Evolutionary conservation across 1,139 yeast genomes (phyloP).

Genomic region (Magnusiomyces paraingens): DNA sequence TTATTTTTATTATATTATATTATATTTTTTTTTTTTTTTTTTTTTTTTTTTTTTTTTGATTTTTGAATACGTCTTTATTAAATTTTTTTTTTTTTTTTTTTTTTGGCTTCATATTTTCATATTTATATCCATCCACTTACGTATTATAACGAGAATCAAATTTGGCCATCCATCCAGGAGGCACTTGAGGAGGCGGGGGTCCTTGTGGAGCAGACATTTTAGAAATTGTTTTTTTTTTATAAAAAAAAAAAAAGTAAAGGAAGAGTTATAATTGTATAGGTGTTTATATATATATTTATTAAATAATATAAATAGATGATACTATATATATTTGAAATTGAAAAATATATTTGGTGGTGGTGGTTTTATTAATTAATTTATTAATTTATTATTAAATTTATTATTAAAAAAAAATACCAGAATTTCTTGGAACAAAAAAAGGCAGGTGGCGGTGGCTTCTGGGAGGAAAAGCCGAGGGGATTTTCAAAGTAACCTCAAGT

Average conservation of each 20-base stretch:
- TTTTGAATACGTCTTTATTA: too few relatives aligned
- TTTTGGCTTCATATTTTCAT: too few relatives aligned
- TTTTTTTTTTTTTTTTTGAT: too few relatives aligned
- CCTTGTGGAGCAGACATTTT: constrained; percentile 2
- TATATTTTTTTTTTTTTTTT: too few relatives aligned
- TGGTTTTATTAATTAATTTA: neutral
- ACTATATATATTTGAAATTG: neutral
- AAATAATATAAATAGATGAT: too few relatives aligned
- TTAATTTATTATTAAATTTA: neutral
- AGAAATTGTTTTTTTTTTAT: neutral
- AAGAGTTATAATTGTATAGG: neutral
- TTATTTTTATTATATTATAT: too few relatives aligned
- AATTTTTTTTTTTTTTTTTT: too few relatives aligned
- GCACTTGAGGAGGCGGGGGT: constrained; percentile 47
- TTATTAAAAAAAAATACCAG: neutral
- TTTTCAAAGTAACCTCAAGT: neutral
- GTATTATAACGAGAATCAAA: constrained; percentile 76
- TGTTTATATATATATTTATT: too few relatives aligned
- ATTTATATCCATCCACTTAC: constrained; percentile 16
- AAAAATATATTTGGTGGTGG: too few relatives aligned
- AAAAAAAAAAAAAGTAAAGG: neutral
- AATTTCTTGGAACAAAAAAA: neutral
- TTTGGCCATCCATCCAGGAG: constrained; percentile 82
- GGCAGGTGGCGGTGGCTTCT: too few relatives aligned
- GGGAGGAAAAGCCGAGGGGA: neutral